A percentile compares a stretch with the other conserved stretches of the same genome.
These are phyloP conservation scores for Bipolaris bicolor DNA, from an alignment of 2,329 filamentous ascomycete genomes.

Conservation along the genomic window DNA sequence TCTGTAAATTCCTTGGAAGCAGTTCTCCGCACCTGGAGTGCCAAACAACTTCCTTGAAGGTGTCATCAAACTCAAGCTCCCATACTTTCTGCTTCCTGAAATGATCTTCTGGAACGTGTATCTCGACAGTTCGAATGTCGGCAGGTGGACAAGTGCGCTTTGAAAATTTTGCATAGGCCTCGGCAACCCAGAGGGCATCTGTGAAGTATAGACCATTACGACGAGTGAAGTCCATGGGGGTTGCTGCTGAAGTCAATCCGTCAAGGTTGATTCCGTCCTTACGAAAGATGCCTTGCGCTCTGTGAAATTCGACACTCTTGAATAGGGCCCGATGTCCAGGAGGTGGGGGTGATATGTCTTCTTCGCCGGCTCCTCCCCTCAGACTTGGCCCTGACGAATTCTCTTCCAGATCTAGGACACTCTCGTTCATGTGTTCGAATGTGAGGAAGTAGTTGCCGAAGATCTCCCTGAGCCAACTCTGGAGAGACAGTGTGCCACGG, in stretches of 20 bases:
- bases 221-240: too few relatives aligned
- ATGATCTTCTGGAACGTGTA: constrained; percentile 4
- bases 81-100: not conserved
- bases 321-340: not conserved
- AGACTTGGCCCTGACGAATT: not conserved
- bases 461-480: not conserved
- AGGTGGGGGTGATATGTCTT: not conserved
- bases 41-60: not conserved
- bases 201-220: too few relatives aligned
- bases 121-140: not conserved
- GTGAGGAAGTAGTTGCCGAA: not conserved
- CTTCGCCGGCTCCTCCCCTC: not conserved
- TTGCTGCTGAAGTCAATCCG: too few relatives aligned
- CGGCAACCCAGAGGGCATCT: too few relatives aligned
- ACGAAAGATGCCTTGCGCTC: not conserved
- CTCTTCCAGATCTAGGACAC: not conserved
- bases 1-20: not conserved
- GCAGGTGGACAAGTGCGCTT: not conserved
- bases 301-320: not conserved
- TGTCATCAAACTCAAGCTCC: not conserved
- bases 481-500: not conserved
- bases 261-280: not conserved
- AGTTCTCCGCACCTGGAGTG: not conserved
- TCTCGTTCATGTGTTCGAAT: not conserved
- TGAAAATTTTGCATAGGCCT: too few relatives aligned